Conservation (phyloP, 2,329 filamentous ascomycete genomes). For the Atkinsonella hypoxylon region DNA sequence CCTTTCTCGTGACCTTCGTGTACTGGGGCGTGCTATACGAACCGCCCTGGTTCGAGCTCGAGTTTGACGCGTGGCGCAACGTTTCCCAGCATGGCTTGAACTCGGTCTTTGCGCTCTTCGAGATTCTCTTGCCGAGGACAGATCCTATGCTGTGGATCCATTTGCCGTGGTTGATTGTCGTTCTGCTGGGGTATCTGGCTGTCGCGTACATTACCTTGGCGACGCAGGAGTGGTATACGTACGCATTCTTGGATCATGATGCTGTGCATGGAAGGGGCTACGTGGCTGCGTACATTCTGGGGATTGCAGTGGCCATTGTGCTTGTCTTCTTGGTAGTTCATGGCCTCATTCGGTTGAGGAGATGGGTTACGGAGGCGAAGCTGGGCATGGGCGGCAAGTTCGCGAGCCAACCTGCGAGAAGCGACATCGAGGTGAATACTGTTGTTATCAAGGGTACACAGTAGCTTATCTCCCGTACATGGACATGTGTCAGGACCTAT, state of each 20-base stretch:
- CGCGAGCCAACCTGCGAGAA: conserved; percentile 14
- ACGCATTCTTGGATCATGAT: conserved; percentile 62
- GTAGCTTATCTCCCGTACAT: background rate
- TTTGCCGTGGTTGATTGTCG: conserved; percentile 53
- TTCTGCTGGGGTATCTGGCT: conserved; percentile 60
- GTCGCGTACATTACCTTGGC: conserved; percentile 63
- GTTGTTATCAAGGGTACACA: background rate
- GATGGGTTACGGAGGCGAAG: conserved; percentile 36
- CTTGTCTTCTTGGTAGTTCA: conserved; percentile 41
- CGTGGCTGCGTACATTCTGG: conserved; percentile 54
- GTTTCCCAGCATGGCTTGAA: conserved; percentile 68
- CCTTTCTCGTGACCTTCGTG: conserved; percentile 58
- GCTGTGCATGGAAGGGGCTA: conserved; percentile 31
- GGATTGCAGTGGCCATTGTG: conserved; percentile 39
- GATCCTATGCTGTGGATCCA: conserved; percentile 48
- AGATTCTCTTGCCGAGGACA: conserved; percentile 58
- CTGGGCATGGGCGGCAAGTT: conserved; percentile 31
- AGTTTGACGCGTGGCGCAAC: conserved; percentile 51
- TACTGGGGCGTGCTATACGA: conserved; percentile 55
- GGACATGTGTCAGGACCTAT: background rate
- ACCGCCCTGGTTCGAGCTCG: conserved; percentile 34
- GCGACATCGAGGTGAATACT: conserved; percentile 17
- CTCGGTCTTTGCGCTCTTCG: conserved; percentile 59
- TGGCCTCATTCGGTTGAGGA: conserved; percentile 37
- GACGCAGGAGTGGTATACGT: conserved; percentile 63